Evolutionary conservation across 2,329 filamentous ascomycete species (phyloP), one percentile per base, ranked within the genome.

Genomic region (Penicillium sclerotiorum): DNA sequence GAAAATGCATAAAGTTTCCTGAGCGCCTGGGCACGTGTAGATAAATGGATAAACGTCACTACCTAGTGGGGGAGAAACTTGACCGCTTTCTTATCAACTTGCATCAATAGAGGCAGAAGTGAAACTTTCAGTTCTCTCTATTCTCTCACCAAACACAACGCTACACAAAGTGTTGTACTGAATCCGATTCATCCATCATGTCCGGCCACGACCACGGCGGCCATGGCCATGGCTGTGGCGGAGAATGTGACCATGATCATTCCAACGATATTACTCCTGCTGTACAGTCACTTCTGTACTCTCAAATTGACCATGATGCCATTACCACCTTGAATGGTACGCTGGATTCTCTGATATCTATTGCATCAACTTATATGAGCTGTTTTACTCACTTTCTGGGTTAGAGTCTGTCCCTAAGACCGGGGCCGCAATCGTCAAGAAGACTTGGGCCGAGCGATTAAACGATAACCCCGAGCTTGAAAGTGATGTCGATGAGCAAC

Each of bases 201-300:
- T 66, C 70, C 17, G 64, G 62, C 3, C 70, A 73, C 51, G 60
- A 69, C 56, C 70, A 73, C 51, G 60, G 69, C 56, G 67, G 73
- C 44, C 66, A 72, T 35, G 56, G 69, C 42, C 63, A 73, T 50
- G 61, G 68, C 43, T 70, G 77, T 52, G 62, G 64, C 49, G 71
- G 72, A 37, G 75, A 80, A 60, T 77, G 71, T 49, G 74, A 77
- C 35, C 91, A 96, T 70, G 91, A 96, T 71, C 93, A 96, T 74
- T 87, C 83, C 39, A 89, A 97, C 76, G 93, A 97, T 76, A 84
- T 96, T 63, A 92, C 89, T 1, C 94, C 94, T 1, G 93, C 92
- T 1, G 79, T 96, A 13, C 93, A 97, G 72, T 87, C 86, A 62
- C 90, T 91, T 35, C 85, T 99, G 28, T 97, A 96, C 77, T 85